A percentile compares a stretch with the other conserved stretches of the same genome.
phyloP scores from a whole-genome alignment of 495 filamentous ascomycete genomes.

The Penicillium malachiteum region DNA sequence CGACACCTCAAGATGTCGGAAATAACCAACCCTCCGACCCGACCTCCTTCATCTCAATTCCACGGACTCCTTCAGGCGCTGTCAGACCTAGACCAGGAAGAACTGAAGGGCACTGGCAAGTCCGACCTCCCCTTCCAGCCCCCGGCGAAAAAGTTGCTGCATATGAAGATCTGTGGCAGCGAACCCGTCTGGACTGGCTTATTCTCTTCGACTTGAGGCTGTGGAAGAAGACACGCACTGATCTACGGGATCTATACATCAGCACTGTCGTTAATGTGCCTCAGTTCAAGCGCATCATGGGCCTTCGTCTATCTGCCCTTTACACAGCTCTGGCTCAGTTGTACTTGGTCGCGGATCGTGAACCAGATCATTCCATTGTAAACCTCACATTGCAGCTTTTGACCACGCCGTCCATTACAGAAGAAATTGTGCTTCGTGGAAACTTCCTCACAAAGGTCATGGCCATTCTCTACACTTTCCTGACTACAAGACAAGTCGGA shows the following conservation, averaged over 20 bases:
- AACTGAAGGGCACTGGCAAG: conserved; percentile 80
- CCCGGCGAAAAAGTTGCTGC: conserved; percentile 57
- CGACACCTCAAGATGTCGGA: conserved; percentile 12
- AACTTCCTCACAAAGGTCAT: conserved; percentile 95
- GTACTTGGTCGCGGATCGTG: conserved; percentile 93
- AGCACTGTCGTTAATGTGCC: conserved; percentile 93
- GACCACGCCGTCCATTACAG: conserved; percentile 92
- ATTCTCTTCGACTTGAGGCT: conserved; percentile 93
- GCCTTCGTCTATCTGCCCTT: conserved; percentile 84
- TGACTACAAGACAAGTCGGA: conserved; percentile 92
- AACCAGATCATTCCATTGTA: conserved; percentile 98
- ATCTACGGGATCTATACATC: conserved; percentile 91
- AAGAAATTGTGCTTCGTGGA: conserved; percentile 89
- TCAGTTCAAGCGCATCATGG: conserved; percentile 93
- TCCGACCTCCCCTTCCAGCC: conserved; percentile 64
- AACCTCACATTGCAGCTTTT: conserved; percentile 95
- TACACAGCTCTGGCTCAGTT: conserved; percentile 93
- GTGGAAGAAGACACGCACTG: conserved; percentile 92
- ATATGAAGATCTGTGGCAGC: conserved; percentile 81
- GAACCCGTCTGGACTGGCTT: conserved; percentile 90
- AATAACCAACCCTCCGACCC: conserved; percentile 23
- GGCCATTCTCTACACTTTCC: conserved; percentile 95
- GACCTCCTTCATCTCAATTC: conserved; percentile 34
- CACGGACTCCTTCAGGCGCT: conserved; percentile 34
- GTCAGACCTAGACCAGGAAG: conserved; percentile 36